These are phyloP conservation scores for Elongisporangium prolatum DNA, from an alignment of 352 stramenopile species.

Conservation along the genomic window DNA sequence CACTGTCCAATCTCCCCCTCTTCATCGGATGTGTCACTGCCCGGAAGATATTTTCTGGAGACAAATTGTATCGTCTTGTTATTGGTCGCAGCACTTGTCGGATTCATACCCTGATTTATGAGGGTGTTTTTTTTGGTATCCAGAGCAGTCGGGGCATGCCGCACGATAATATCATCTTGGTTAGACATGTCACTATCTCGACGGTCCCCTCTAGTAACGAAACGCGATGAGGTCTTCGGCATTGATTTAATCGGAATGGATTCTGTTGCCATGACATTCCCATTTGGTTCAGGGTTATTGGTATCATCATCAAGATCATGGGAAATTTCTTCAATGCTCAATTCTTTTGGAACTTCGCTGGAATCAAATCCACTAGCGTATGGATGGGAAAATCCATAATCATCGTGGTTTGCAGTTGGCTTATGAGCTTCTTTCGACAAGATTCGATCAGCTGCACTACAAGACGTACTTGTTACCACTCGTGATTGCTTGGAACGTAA, in stretches of 20 bases:
- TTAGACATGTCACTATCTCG: not conserved
- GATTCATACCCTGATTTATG: not conserved
- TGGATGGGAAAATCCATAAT: not conserved
- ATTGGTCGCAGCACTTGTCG: not conserved
- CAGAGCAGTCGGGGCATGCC: not conserved
- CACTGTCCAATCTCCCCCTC: not conserved
- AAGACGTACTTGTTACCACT: not conserved
- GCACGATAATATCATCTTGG: not conserved
- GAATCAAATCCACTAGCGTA: not conserved
- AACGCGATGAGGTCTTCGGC: not conserved
- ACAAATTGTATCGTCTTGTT: not conserved
- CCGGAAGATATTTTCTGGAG: not conserved
- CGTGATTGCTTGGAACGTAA: not conserved
- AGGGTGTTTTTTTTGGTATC: not conserved
- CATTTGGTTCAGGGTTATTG: not conserved
- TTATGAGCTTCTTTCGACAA: not conserved
- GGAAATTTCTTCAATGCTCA: not conserved
- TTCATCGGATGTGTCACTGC: not conserved
- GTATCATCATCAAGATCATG: not conserved
- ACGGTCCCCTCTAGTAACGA: not conserved
- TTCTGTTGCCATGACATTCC: no score
- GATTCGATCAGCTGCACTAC: not conserved
- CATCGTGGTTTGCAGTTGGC: not conserved
- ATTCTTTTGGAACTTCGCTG: not conserved
- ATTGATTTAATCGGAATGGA: no score